Conservation (phyloP, 345 rosid species). For the Capsella bursapastoris region DNA sequence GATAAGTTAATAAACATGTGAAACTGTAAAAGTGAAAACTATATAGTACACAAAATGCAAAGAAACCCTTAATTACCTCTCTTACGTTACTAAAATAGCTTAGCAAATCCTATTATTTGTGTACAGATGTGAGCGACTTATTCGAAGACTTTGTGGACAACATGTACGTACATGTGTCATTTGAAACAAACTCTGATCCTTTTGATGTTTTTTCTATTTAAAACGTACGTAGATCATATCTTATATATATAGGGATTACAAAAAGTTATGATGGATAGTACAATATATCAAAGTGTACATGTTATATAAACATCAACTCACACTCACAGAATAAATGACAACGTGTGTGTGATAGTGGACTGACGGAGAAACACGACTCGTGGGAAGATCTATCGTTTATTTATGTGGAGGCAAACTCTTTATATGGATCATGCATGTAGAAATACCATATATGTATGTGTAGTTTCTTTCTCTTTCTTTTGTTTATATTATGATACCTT, state of each 20-base stretch:
- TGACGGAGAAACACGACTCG: conserved; percentile 18
- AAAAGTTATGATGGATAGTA: too few species aligned
- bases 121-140: background rate
- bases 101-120: background rate
- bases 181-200: conserved; percentile 8
- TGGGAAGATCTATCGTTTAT: conserved; percentile 1
- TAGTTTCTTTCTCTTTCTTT: background rate
- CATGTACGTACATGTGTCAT: background rate
- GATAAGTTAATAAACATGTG: background rate
- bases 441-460: background rate
- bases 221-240: background rate
- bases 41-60: background rate
- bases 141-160: conserved; percentile 7
- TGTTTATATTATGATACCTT: background rate
- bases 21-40: background rate
- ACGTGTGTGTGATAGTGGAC: conserved; percentile 6
- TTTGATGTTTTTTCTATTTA: background rate
- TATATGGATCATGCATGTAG: background rate
- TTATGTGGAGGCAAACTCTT: background rate
- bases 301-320: too few species aligned
- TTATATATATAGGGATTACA: too few species aligned
- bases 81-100: too few species aligned
- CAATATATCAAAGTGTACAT: too few species aligned
- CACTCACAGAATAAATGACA: conserved; percentile 4
- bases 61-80: too few species aligned